These are phyloP conservation scores for Helicocarpus griseus DNA, from an alignment of 2,329 filamentous ascomycete species.

Conservation along the genomic window DNA sequence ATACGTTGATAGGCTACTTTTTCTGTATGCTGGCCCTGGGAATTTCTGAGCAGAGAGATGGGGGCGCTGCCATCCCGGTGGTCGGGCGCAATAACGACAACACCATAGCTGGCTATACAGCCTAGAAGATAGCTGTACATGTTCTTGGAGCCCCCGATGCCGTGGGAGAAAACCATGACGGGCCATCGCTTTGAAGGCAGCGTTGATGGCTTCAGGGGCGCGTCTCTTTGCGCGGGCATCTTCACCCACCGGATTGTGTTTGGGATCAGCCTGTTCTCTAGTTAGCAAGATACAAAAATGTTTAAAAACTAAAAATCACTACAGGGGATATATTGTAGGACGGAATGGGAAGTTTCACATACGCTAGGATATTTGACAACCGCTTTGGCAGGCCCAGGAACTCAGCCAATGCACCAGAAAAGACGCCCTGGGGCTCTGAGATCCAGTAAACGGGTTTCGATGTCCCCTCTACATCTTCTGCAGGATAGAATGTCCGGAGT, in stretches of 20 bases:
- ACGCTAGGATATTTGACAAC: constrained; percentile 32
- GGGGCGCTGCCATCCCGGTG: constrained; percentile 75
- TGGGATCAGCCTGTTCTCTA: constrained; percentile 12
- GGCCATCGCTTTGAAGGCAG: constrained; percentile 56
- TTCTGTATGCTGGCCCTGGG: constrained; percentile 7
- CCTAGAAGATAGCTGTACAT: constrained; percentile 76
- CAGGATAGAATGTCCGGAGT: constrained; percentile 76
- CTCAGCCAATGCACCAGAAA: constrained; percentile 64
- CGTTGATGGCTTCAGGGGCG: constrained; percentile 45
- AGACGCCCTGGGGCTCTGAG: constrained; percentile 63
- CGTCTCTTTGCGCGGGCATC: constrained; percentile 28
- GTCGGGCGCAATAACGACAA: constrained; percentile 72
- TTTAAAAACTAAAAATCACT: neutral
- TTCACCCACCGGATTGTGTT: constrained; percentile 18
- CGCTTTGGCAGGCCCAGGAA: constrained; percentile 60
- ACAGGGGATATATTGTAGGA: too few species aligned
- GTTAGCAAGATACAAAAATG: too few species aligned
- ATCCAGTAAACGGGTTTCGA: constrained; percentile 64
- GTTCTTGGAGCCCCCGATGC: constrained; percentile 69
- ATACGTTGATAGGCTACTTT: constrained; percentile 31
- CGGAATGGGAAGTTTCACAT: constrained; percentile 9
- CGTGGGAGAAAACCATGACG: constrained; percentile 77
- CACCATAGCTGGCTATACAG: constrained; percentile 68
- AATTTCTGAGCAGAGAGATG: constrained; percentile 58
- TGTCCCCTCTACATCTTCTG: constrained; percentile 32